Base-by-base conservation (phyloP, 805 yeast species). In the Myxozyma geophila region DNA sequence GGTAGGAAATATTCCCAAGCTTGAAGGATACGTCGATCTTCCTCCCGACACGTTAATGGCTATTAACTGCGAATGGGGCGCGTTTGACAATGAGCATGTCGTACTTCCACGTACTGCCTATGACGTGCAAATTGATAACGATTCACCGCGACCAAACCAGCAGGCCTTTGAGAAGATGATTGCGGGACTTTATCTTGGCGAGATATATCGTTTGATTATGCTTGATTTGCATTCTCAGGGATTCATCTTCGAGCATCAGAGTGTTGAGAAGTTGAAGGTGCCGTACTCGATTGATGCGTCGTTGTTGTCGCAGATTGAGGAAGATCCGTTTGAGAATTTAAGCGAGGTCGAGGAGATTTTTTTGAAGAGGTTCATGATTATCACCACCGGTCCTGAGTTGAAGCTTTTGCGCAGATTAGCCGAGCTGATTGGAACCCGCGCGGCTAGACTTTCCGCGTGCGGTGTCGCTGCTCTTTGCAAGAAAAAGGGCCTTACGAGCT, bases 21-120 rank as follows among this genome's bases (percentile, higher is more conserved):
- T 93, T 71, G 85, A 85, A 71, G 96, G 95, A 64, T 79, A 78
- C 71, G 76, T 88, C 59, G 97, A 90, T 74, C 83, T 91, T 70
- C 74, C 84, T 44, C 77, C 74, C 7, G 84, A 83, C 55, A 82
- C 88, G 49, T 86, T 88, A 67, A 92, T 93, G 96, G 97, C 97
- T 60, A 93, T 93, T 77, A 93, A 93, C 83, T 92, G 98, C 82
- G 99, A 93, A 81, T 93, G 93, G 80, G 98, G 99, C 74, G 93
- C 98, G 7, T 93, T 93, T 75, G 98, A 93, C 77, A 92, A 91
- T 75, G 97, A 91, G 78, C 96, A 88, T 73, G 63, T 70, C 9
- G 84, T 87, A 41, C 83, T 93, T 71, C 98, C 98, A 74, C 86
- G 97, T 80, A 92, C 96, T 70, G 87, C 87, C 76, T 93, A 86